A percentile compares a stretch with the other conserved stretches of the same genome.
These are phyloP conservation scores for Centella asiatica DNA, from an alignment of 129 eudicot genomes.

Conservation along the genomic window DNA sequence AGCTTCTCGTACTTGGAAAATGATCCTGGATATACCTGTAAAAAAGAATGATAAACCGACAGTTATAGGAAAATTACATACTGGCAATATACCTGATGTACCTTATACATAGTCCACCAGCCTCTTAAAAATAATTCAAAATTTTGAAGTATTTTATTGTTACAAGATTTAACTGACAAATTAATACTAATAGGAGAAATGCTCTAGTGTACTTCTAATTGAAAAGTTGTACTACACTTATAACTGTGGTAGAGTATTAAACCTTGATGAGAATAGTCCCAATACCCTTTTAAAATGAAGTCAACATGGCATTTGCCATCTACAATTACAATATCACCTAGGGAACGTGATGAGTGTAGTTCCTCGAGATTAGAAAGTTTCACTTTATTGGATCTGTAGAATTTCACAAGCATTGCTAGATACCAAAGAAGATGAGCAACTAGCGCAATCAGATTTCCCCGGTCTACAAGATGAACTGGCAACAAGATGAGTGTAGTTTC, in stretches of 20 bases:
- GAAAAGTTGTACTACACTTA: neutral
- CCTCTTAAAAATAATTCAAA: neutral
- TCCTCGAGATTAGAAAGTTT: conserved; percentile 22
- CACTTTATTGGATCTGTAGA: conserved; percentile 18
- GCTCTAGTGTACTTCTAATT: neutral
- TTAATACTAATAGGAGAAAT: neutral
- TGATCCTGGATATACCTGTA: conserved; percentile 26
- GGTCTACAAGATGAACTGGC: conserved; percentile 8
- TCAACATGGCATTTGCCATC: conserved; percentile 23
- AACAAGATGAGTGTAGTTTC: no score
- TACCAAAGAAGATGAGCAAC: conserved; percentile 33
- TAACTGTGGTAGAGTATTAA: no score
- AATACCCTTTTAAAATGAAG: conserved; percentile 65
- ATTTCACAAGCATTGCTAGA: conserved; percentile 20
- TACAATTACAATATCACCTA: conserved; percentile 40
- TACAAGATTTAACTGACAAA: no score
- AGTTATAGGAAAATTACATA: neutral
- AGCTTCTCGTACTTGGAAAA: conserved; percentile 59
- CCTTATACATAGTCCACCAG: no score
- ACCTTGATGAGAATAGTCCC: conserved; percentile 11
- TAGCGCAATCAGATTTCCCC: conserved; percentile 13
- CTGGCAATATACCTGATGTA: neutral
- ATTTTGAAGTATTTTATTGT: no score
- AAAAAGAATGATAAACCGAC: neutral
- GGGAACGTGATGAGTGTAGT: conserved; percentile 30